Conservation (phyloP, 495 filamentous ascomycete genomes). For the Penicillium diatomitis region DNA sequence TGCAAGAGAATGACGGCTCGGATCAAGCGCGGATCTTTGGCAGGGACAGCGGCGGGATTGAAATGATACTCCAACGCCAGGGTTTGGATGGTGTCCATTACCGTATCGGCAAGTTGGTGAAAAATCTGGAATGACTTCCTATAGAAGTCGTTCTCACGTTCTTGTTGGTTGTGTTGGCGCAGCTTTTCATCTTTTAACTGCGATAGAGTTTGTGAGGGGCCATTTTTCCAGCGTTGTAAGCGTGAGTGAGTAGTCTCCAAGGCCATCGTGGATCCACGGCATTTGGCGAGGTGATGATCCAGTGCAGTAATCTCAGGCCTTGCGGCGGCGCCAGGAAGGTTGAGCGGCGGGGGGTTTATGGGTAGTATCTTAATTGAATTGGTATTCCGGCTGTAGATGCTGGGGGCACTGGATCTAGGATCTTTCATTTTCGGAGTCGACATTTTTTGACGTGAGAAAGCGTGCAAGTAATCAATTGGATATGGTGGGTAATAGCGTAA, state of each 20-base stretch:
- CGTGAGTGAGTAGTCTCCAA: constrained; percentile 7
- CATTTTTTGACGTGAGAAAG: not conserved
- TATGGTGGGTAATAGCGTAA: not conserved
- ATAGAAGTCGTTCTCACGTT: constrained; percentile 8
- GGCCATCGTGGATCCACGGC: constrained; percentile 5
- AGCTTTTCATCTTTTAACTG: constrained; percentile 2
- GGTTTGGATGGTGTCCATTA: not conserved
- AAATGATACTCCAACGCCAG: constrained; percentile 1
- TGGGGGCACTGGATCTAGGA: not conserved
- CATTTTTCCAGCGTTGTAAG: constrained; percentile 1
- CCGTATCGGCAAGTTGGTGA: not conserved
- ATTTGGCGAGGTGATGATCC: constrained; percentile 4
- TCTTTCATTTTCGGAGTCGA: not conserved
- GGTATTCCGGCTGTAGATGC: constrained; percentile 5
- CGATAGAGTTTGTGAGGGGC: not conserved
- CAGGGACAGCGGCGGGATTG: not conserved
- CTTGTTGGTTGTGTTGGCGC: constrained; percentile 1
- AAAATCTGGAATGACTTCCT: constrained; percentile 1
- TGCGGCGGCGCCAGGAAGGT: not conserved
- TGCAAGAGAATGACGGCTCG: not conserved
- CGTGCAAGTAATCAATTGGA: not conserved
- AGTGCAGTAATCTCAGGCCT: constrained; percentile 4
- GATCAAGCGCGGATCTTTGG: not conserved
- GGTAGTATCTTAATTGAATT: not conserved
- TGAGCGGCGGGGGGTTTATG: not conserved